A percentile compares a stretch with the other conserved stretches of the same genome.
These are phyloP conservation scores for Exophiala dermatitidis DNA, from an alignment of 2,329 filamentous ascomycete genomes.

Conservation along the genomic window DNA sequence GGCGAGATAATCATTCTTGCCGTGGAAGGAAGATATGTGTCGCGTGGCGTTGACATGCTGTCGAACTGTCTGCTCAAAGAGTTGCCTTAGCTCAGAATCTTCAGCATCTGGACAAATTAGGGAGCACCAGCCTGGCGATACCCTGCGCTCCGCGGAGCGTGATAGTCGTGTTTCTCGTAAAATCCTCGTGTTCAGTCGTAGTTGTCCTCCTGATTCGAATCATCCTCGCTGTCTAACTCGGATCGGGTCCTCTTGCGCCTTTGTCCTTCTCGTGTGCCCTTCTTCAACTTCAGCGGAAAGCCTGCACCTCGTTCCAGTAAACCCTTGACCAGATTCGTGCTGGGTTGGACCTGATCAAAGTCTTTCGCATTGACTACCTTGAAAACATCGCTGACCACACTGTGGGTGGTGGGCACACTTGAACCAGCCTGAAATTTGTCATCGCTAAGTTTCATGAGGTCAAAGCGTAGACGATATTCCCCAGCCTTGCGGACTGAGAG, in stretches of 20 bases:
- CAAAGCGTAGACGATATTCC: conserved; percentile 40
- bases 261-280: conserved; percentile 24
- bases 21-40: too few relatives aligned
- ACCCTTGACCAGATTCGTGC: conserved; percentile 26
- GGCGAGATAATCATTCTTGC: too few relatives aligned
- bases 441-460: conserved; percentile 36
- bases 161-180: neutral
- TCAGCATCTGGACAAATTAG: too few relatives aligned
- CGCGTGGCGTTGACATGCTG: too few relatives aligned
- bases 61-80: too few relatives aligned
- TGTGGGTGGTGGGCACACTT: conserved; percentile 13
- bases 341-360: conserved; percentile 27
- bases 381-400: conserved; percentile 22
- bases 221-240: conserved; percentile 20
- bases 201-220: conserved; percentile 11
- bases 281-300: conserved; percentile 27
- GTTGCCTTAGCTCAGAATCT: too few relatives aligned
- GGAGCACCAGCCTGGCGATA: too few relatives aligned
- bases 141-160: too few relatives aligned
- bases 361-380: conserved; percentile 28
- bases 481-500: conserved; percentile 42
- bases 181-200: neutral
- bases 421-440: conserved; percentile 8
- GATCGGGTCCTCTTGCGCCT: conserved; percentile 14
- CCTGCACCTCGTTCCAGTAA: conserved; percentile 25